These are phyloP conservation scores for Globisporangium carolinianum DNA, from an alignment of 352 stramenopile species.

Conservation along the genomic window DNA sequence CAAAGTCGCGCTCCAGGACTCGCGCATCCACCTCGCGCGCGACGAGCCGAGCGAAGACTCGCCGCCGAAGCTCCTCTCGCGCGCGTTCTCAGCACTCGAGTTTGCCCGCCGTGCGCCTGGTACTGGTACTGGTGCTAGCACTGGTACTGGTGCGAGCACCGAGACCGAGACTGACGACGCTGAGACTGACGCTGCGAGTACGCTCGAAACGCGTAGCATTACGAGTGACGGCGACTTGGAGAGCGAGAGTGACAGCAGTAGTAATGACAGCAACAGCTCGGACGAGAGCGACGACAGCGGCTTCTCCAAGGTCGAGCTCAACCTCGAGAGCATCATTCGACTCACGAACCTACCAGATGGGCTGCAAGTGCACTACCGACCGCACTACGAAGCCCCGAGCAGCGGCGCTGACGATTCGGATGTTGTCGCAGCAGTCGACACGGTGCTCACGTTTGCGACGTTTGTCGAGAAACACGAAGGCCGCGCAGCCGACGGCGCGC, in stretches of 20 bases:
- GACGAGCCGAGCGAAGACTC: slow-evolving; percentile 61
- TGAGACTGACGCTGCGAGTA: slow-evolving; percentile 8
- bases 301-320: slow-evolving; percentile 56
- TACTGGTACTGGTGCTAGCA: not conserved
- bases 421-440: slow-evolving; percentile 32
- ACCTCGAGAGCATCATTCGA: slow-evolving; percentile 82
- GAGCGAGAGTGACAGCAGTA: slow-evolving; percentile 28
- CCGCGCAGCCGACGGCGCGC: slow-evolving; percentile 26
- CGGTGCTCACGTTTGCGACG: slow-evolving; percentile 65
- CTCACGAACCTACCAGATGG: slow-evolving; percentile 72
- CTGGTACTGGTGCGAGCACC: slow-evolving; percentile 1
- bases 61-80: slow-evolving; percentile 54
- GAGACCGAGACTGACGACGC: slow-evolving; percentile 7
- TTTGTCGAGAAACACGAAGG: slow-evolving; percentile 47
- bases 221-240: slow-evolving; percentile 12
- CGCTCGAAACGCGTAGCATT: slow-evolving; percentile 3
- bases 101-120: slow-evolving; percentile 12
- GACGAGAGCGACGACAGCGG: slow-evolving; percentile 37
- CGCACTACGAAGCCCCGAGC: slow-evolving; percentile 53
- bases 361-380: slow-evolving; percentile 76
- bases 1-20: slow-evolving; percentile 70
- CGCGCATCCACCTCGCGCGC: slow-evolving; percentile 49
- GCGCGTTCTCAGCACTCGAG: slow-evolving; percentile 44
- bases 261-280: slow-evolving; percentile 26
- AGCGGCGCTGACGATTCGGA: slow-evolving; percentile 22